These are phyloP conservation scores for Polygonum aviculare DNA, from an alignment of 148 eudicot genomes.

Conservation along the genomic window DNA sequence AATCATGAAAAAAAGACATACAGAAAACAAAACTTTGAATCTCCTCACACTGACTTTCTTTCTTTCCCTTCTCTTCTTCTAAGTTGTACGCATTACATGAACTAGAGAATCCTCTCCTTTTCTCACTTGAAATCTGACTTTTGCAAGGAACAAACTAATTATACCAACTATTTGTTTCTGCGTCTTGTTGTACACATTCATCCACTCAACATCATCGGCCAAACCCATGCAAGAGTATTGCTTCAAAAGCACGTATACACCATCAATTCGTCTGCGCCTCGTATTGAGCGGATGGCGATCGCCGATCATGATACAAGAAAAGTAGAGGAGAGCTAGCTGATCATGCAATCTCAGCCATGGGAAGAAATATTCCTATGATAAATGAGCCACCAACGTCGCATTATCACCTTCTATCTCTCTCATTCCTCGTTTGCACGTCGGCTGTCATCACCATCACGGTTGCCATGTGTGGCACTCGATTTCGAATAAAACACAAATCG, in stretches of 20 bases:
- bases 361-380: neutral
- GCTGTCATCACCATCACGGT: constrained; percentile 29
- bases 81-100: neutral
- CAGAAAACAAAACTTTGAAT: neutral
- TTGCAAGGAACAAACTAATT: neutral
- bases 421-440: constrained; percentile 26
- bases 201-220: neutral
- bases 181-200: no score
- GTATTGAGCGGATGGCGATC: neutral
- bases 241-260: no score
- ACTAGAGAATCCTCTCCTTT: neutral
- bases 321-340: neutral
- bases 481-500: constrained; percentile 13
- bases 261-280: neutral
- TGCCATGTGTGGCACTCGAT: constrained; percentile 22
- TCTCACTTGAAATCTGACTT: neutral
- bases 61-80: neutral
- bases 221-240: neutral
- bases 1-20: neutral
- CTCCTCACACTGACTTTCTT: neutral
- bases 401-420: constrained; percentile 23
- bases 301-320: neutral
- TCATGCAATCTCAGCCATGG: neutral
- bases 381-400: neutral
- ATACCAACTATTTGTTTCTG: neutral